Evolutionary conservation across 1,284 basidiomycete genomes (phyloP).

Genomic region (Mycocalia duriaeana): DNA sequence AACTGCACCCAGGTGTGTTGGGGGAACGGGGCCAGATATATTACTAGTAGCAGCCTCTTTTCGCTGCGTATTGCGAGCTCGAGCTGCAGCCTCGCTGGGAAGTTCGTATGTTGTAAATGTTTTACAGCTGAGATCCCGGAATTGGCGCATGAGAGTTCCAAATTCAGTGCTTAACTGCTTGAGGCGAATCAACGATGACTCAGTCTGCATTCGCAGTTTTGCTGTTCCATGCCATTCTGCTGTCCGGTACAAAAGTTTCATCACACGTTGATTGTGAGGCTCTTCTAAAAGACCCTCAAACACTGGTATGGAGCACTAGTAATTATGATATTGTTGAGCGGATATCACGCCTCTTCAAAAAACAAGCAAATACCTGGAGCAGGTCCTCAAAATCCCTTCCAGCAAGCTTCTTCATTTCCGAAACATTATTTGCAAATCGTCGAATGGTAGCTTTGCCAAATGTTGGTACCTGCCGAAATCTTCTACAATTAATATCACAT

Average conservation of each 20-base stretch:
- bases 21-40: background rate
- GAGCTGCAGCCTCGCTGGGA: conserved; percentile 15
- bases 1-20: conserved; percentile 2
- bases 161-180: conserved; percentile 16
- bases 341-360: background rate
- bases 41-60: background rate
- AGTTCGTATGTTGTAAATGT: conserved; percentile 22
- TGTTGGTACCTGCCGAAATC: conserved; percentile 21
- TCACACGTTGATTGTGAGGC: conserved; percentile 21
- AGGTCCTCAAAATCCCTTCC: conserved; percentile 33
- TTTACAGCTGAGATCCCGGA: conserved; percentile 16
- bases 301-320: conserved; percentile 32
- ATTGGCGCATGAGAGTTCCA: conserved; percentile 20
- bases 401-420: conserved; percentile 30
- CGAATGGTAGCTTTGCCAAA: conserved; percentile 29
- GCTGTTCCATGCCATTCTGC: conserved; percentile 32
- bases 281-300: conserved; percentile 29
- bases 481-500: conserved; percentile 4
- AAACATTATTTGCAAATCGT: conserved; percentile 23
- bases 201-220: conserved; percentile 31
- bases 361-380: conserved; percentile 23
- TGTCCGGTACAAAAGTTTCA: conserved; percentile 21
- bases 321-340: background rate
- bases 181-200: conserved; percentile 19
- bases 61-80: background rate